Base-by-base conservation (phyloP, 345 rosid species). In the Sapria himalayana region DNA sequence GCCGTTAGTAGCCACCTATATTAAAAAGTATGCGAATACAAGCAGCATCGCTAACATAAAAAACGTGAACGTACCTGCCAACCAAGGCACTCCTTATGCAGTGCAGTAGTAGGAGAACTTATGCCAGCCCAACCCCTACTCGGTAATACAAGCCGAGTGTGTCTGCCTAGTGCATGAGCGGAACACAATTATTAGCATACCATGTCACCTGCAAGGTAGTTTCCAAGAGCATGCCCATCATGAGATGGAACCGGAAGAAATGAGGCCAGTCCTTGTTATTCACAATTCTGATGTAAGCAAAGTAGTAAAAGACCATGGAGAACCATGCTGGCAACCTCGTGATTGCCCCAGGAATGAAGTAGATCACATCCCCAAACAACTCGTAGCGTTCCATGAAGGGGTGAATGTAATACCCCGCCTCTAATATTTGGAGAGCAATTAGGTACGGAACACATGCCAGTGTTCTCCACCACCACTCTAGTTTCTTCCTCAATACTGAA, bases 151-250 rank as follows among this genome's bases (percentile, higher is more conserved):
- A 55, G 16, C 78, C 89, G 39, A 67, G 65, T 40, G 20, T 50
- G 29, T 92, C 97, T 20, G 51, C 58, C 41, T 58, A 76, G 69
- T 81, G 86, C 36, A 86, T 66, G 41, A 78, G 51, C 4, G 97
- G 94, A 47, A 74, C 50, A 40, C 81, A 71, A 59, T 81, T 86
- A 62, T 79, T 63, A 0, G 75, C 49, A 23, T 56, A 60, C 89
- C 81, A 81, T 10, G 72, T 33, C 19, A 78, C 23, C 67, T 78
- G 92, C 55, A 81, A 22, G 12, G 63, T 55, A 9, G 74, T 78
- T 50, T 86, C 94, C 25, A 85, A 27, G 37, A 85, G 56, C 73
- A 85, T 59, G 19, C 84, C 96, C 92, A 85, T 73, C 89, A 81
- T 78, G 60, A 85, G 39, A 53, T 85, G 92, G 69, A 74, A 72